Conservation (phyloP, 768 basidiomycete genomes). For the Lyophyllum semitale region DNA sequence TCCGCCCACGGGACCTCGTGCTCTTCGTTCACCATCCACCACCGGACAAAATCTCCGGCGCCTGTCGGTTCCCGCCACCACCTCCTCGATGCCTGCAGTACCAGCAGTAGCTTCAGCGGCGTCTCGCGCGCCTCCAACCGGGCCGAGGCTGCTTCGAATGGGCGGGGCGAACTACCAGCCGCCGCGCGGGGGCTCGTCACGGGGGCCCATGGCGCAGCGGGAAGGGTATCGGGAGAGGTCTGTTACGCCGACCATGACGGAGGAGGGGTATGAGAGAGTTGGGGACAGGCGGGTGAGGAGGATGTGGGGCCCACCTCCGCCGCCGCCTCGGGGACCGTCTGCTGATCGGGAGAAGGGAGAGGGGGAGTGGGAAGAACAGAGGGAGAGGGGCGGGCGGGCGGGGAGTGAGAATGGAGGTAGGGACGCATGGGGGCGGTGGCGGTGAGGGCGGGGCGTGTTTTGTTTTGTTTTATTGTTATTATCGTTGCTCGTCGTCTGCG, state of each 20-base stretch:
- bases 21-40: slow-evolving; percentile 32
- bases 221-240: no score
- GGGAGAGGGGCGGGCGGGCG: neutral
- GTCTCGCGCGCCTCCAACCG: no score
- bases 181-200: no score
- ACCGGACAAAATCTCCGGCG: slow-evolving; percentile 5
- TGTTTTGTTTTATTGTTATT: no score
- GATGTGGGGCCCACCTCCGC: slow-evolving; percentile 28
- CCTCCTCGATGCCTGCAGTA: neutral
- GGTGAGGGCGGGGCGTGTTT: neutral
- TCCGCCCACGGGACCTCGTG: slow-evolving; percentile 51
- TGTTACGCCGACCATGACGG: no score
- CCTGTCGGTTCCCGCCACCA: neutral
- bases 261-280: no score
- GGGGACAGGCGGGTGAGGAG: slow-evolving; percentile 41
- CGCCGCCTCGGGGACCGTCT: slow-evolving; percentile 51
- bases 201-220: no score
- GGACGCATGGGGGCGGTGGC: neutral
- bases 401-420: neutral
- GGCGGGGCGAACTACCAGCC: no score
- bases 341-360: slow-evolving; percentile 52
- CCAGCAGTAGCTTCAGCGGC: no score
- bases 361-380: slow-evolving; percentile 48
- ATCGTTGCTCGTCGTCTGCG: no score
- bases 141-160: no score